phyloP scores from a whole-genome alignment of 306 rosid species.

The Alnus rubra region DNA sequence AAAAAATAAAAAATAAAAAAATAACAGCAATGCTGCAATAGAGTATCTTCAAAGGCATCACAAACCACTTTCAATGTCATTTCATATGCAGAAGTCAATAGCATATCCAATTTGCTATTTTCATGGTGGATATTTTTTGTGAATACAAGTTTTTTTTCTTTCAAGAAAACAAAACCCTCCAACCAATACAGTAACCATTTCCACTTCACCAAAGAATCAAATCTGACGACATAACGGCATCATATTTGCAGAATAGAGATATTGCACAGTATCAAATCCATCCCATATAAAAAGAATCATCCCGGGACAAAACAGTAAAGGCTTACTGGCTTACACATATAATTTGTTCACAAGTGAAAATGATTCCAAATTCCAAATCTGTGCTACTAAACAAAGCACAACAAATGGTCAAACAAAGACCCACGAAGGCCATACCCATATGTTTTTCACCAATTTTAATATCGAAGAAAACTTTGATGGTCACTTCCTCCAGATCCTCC shows the following conservation, averaged over 20 bases:
- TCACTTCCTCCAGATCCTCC: slow-evolving; percentile 43
- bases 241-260: neutral
- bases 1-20: too few relatives aligned
- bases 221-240: neutral
- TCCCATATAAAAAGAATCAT: neutral
- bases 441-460: slow-evolving; percentile 47
- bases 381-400: neutral
- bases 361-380: neutral
- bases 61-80: neutral
- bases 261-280: neutral
- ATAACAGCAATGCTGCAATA: neutral
- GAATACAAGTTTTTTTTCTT: neutral
- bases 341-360: neutral
- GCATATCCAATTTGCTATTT: neutral
- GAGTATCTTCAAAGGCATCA: neutral
- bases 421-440: slow-evolving; percentile 30
- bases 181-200: neutral
- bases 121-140: neutral
- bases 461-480: slow-evolving; percentile 53
- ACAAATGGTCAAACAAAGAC: neutral
- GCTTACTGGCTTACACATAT: neutral
- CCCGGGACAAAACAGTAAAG: neutral
- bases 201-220: neutral
- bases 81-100: neutral
- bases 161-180: neutral